Evolutionary conservation across 352 stramenopile species (phyloP), one percentile per base, ranked within the genome.

Genomic region (Phytophthora multivora): DNA sequence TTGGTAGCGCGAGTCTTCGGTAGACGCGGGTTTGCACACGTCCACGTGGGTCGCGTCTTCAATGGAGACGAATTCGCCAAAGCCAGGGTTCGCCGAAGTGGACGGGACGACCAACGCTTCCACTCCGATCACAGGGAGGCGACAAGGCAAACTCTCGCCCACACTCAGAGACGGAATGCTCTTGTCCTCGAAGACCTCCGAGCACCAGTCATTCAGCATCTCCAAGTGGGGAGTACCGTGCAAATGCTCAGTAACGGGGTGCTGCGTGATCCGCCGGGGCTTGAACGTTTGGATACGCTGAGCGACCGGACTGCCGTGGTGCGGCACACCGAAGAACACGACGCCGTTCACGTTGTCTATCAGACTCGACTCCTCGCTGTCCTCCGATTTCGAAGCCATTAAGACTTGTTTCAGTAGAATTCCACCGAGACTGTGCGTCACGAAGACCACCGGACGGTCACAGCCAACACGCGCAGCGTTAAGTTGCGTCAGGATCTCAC

Each of bases 391-490:
- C 1, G 79, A 79, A 39, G 90, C 75, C 23, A 91, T 65, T 19
- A 95, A 73, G 48, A 95, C 76, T 56, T 95, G 83, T 59, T 95
- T 95, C 9, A 95, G 56, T 28, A 95, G 56, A 5, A 93, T 71
- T 6, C 86, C 86, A n/a, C 86, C 86, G n/a, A 95, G 78, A 59
- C 80, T 92, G 57, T 95, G 86, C 5, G 85, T 93, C 36, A 95
- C 83, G 66, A 95, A 95, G 10, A 93, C 74, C 7, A 95, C 83
- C 0, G 86, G 86, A 7, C 84, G 82, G 25, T 80, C 71, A 43
- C 66, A 71, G 21, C 86, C 86, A 5, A 95, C 80, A 9, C 76
- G 73, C 1, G 86, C 86, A 0, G 79, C 77, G 18, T 82, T 55
- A 3, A 95, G 51, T 60, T 91, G 86, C 5, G 68, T 59, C 5